A percentile compares a stretch with the other conserved stretches of the same genome.
phyloP scores from a whole-genome alignment of 352 stramenopile genomes.

The Globisporangium canariense region DNA sequence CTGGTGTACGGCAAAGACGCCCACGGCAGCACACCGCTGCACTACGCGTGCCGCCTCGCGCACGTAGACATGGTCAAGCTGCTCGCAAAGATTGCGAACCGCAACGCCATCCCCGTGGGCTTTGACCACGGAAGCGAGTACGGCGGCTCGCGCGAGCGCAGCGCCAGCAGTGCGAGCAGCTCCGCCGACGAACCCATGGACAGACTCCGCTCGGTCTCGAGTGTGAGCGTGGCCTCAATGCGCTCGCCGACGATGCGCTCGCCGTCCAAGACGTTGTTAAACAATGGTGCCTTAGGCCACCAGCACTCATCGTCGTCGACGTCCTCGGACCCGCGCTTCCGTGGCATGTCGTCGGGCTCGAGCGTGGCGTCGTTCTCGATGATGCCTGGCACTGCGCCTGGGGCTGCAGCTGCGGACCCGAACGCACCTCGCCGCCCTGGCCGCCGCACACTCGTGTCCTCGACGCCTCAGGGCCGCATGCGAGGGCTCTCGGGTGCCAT shows the following conservation, averaged over 20 bases:
- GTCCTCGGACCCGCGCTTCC: slow-evolving; percentile 22
- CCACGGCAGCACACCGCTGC: slow-evolving; percentile 76
- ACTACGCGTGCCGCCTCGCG: slow-evolving; percentile 73
- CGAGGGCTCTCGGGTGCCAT: slow-evolving; percentile 49
- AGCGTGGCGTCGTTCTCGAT: slow-evolving; percentile 46
- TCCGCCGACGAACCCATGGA: slow-evolving; percentile 37
- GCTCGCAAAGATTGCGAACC: slow-evolving; percentile 81
- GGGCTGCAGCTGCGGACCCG: slow-evolving; percentile 37
- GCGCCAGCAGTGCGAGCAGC: slow-evolving; percentile 65
- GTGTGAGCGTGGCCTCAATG: slow-evolving; percentile 35
- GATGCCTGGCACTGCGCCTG: slow-evolving; percentile 46
- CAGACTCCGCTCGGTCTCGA: slow-evolving; percentile 66
- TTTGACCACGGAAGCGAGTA: slow-evolving; percentile 36
- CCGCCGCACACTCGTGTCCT: slow-evolving; percentile 68
- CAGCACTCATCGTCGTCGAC: slow-evolving; percentile 11
- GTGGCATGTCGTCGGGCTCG: slow-evolving; percentile 37
- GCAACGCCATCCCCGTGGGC: slow-evolving; percentile 56
- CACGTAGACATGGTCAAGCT: slow-evolving; percentile 86
- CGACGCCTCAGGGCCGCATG: slow-evolving; percentile 32
- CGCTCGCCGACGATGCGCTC: slow-evolving; percentile 56
- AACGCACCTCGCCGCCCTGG: slow-evolving; percentile 34
- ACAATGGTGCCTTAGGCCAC: slow-evolving; percentile 5
- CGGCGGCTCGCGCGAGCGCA: slow-evolving; percentile 43
- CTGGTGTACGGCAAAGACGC: slow-evolving; percentile 80
- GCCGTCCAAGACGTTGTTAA: slow-evolving; percentile 24